Percentiles rank a stretch among this genome's conserved stretches.
These are phyloP conservation scores for Eucalyptus tenuipes DNA, from an alignment of 345 rosid species.

Conservation along the genomic window DNA sequence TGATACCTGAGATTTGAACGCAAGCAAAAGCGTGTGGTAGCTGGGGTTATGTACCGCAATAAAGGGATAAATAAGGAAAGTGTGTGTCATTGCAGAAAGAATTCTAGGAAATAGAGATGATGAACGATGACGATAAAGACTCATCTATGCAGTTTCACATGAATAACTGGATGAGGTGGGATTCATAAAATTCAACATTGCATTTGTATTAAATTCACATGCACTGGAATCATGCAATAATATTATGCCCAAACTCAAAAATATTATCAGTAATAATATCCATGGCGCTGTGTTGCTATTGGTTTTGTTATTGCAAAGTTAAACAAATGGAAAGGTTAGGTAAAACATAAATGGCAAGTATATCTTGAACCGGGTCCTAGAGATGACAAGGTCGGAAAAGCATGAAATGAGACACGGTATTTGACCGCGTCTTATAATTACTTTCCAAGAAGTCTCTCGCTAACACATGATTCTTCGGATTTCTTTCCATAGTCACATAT, in stretches of 20 bases:
- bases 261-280: too few relatives aligned
- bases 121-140: not conserved
- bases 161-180: not conserved
- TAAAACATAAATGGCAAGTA: not conserved
- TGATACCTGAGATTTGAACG: not conserved
- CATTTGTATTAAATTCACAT: too few relatives aligned
- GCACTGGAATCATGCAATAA: too few relatives aligned
- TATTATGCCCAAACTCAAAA: not conserved
- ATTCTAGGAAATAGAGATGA: too few relatives aligned
- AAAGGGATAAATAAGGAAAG: not conserved
- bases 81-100: too few relatives aligned
- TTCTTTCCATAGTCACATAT: not conserved
- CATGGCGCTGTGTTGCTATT: not conserved
- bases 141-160: not conserved
- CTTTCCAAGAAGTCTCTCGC: not conserved
- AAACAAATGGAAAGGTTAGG: not conserved
- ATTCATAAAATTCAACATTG: too few relatives aligned
- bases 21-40: not conserved
- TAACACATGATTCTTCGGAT: not conserved
- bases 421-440: not conserved
- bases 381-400: too few relatives aligned
- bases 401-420: too few relatives aligned
- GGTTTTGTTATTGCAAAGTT: not conserved
- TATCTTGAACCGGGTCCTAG: too few relatives aligned
- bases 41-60: not conserved